Evolutionary conservation across 1,284 basidiomycete species (phyloP).

Genomic region (Erythrobasidium hasegawianum): DNA sequence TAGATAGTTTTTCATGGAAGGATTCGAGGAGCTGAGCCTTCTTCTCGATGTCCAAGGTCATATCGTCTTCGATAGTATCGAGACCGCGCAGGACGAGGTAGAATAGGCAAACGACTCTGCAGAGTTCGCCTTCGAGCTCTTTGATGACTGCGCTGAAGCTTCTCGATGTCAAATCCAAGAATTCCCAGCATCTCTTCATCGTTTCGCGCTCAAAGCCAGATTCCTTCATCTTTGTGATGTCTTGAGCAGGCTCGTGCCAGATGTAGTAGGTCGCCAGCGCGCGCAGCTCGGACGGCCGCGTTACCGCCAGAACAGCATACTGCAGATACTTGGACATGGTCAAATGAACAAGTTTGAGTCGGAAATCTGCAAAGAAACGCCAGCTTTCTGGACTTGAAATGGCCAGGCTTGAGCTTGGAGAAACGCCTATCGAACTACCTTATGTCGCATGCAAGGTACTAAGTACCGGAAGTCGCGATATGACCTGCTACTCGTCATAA

Average conservation of each 20-base stretch:
- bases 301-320: slow-evolving; percentile 24
- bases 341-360: background rate
- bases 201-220: slow-evolving; percentile 61
- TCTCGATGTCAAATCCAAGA: slow-evolving; percentile 82
- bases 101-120: slow-evolving; percentile 84
- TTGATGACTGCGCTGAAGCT: slow-evolving; percentile 94
- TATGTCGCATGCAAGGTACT: too few species aligned
- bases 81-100: slow-evolving; percentile 90
- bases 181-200: slow-evolving; percentile 88
- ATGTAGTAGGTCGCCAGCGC: slow-evolving; percentile 50
- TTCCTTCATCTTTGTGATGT: slow-evolving; percentile 48
- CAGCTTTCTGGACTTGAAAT: background rate
- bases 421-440: too few species aligned
- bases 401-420: background rate
- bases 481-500: too few species aligned
- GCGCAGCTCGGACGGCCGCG: slow-evolving; percentile 48
- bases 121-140: slow-evolving; percentile 91
- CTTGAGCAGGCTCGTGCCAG: slow-evolving; percentile 52
- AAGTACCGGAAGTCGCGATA: too few species aligned
- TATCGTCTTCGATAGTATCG: slow-evolving; percentile 98
- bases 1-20: slow-evolving; percentile 76
- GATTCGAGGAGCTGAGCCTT: slow-evolving; percentile 82
- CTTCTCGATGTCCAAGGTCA: slow-evolving; percentile 80
- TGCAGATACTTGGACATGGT: slow-evolving; percentile 29
- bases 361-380: background rate